Conservation (phyloP, 306 rosid species). For the Quercus ilex region DNA sequence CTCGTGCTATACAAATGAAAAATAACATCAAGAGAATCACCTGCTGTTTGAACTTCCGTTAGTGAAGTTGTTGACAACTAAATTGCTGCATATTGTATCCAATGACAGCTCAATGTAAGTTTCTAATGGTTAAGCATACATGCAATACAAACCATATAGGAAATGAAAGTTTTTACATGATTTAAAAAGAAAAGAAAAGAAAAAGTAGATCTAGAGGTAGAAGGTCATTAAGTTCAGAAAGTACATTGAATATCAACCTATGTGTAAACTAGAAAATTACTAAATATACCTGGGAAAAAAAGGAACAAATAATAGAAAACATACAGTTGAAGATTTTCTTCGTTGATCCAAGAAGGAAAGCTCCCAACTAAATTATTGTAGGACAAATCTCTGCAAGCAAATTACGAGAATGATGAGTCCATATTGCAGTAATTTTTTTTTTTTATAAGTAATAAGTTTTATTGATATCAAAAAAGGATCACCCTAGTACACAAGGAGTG, state of each 20-base stretch:
- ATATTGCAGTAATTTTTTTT: neutral
- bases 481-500: too few species aligned
- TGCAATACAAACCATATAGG: neutral
- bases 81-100: slow-evolving; percentile 51
- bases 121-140: neutral
- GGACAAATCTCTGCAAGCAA: slow-evolving; percentile 72
- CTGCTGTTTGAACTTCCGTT: slow-evolving; percentile 47
- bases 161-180: neutral
- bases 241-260: neutral
- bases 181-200: neutral
- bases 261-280: too few species aligned
- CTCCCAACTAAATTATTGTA: slow-evolving; percentile 72
- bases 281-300: neutral
- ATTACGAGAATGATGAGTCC: neutral
- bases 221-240: neutral
- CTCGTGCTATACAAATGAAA: neutral
- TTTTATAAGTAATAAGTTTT: too few species aligned
- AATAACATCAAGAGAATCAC: slow-evolving; percentile 27
- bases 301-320: neutral
- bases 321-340: slow-evolving; percentile 49
- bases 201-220: neutral
- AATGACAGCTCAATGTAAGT: slow-evolving; percentile 10
- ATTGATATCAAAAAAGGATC: too few species aligned
- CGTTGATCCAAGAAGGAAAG: slow-evolving; percentile 70
- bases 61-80: slow-evolving; percentile 76